Evolutionary conservation across 1,284 basidiomycete genomes (phyloP).

Genomic region (Farysia itapuensis): DNA sequence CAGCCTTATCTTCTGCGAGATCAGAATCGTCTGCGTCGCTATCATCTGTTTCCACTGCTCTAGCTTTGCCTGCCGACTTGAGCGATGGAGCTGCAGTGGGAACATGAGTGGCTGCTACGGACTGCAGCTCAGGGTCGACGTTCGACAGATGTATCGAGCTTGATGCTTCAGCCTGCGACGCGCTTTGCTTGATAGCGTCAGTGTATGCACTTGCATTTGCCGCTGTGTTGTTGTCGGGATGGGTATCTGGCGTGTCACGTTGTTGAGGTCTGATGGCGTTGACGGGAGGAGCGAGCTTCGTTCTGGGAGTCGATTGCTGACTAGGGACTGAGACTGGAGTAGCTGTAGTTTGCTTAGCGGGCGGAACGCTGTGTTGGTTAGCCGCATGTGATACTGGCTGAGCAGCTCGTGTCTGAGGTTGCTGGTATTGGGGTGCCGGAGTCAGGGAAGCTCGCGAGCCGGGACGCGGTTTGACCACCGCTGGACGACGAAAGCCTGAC

Average conservation of each 20-base stretch:
- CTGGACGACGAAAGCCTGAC: conserved; percentile 16
- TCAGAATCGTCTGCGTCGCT: not conserved
- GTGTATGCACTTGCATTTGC: too few species aligned
- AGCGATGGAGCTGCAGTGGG: not conserved
- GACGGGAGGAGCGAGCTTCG: not conserved
- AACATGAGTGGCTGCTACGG: too few species aligned
- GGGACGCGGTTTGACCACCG: conserved; percentile 24
- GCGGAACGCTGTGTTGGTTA: too few species aligned
- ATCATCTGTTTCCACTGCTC: not conserved
- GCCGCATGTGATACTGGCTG: too few species aligned
- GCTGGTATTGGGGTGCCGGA: conserved; percentile 9
- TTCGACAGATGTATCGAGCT: too few species aligned
- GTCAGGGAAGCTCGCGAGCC: conserved; percentile 29
- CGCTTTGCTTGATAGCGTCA: not conserved
- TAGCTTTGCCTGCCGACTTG: too few species aligned
- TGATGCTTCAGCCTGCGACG: not conserved
- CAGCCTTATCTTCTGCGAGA: conserved; percentile 2
- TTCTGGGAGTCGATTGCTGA: not conserved
- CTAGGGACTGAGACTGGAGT: not conserved
- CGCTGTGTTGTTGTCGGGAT: not conserved
- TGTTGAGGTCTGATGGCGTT: not conserved
- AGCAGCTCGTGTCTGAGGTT: not conserved
- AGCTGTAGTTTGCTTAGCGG: too few species aligned
- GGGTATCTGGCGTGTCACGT: not conserved
- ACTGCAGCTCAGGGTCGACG: too few species aligned